A percentile compares a stretch with the other conserved stretches of the same genome.
These are phyloP conservation scores for Didymellaceae sp. DNA, from an alignment of 2,329 filamentous ascomycete genomes.

Conservation along the genomic window DNA sequence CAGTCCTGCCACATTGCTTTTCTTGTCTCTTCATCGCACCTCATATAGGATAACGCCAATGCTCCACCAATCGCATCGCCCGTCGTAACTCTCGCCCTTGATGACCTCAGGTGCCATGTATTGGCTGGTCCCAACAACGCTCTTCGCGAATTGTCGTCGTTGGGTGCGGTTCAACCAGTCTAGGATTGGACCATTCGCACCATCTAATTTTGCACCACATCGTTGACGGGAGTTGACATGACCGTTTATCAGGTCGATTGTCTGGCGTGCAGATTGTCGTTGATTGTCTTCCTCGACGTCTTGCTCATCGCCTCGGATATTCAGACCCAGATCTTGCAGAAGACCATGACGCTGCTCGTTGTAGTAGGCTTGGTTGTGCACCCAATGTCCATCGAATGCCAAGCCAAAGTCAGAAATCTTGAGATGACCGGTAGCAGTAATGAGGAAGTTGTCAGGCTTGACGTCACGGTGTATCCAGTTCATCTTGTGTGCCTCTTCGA, in stretches of 20 bases:
- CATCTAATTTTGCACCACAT: slow-evolving; percentile 30
- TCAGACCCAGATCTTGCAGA: slow-evolving; percentile 76
- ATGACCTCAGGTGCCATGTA: slow-evolving; percentile 99
- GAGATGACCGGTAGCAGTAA: slow-evolving; percentile 84
- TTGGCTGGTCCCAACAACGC: slow-evolving; percentile 92
- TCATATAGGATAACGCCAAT: slow-evolving; percentile 93
- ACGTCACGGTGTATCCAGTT: slow-evolving; percentile 94
- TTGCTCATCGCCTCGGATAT: slow-evolving; percentile 74
- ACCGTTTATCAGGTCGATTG: slow-evolving; percentile 49
- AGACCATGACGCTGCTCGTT: slow-evolving; percentile 81
- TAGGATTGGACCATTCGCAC: slow-evolving; percentile 40
- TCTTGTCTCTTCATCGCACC: slow-evolving; percentile 51
- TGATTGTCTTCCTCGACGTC: slow-evolving; percentile 64
- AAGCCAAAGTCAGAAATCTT: slow-evolving; percentile 97
- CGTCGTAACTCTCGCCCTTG: slow-evolving; percentile 81
- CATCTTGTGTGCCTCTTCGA: slow-evolving; percentile 89
- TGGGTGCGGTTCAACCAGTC: slow-evolving; percentile 54
- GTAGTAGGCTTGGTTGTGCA: slow-evolving; percentile 87
- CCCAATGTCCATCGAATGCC: slow-evolving; percentile 94
- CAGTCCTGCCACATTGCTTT: no score
- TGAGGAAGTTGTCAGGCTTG: slow-evolving; percentile 97
- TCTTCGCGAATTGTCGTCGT: slow-evolving; percentile 76
- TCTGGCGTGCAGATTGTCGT: slow-evolving; percentile 60
- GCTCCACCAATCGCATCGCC: slow-evolving; percentile 96
- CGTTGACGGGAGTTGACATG: slow-evolving; percentile 21